Base-by-base conservation (phyloP, 139 green algal species). In the Pseudopediastrum boryanum region DNA sequence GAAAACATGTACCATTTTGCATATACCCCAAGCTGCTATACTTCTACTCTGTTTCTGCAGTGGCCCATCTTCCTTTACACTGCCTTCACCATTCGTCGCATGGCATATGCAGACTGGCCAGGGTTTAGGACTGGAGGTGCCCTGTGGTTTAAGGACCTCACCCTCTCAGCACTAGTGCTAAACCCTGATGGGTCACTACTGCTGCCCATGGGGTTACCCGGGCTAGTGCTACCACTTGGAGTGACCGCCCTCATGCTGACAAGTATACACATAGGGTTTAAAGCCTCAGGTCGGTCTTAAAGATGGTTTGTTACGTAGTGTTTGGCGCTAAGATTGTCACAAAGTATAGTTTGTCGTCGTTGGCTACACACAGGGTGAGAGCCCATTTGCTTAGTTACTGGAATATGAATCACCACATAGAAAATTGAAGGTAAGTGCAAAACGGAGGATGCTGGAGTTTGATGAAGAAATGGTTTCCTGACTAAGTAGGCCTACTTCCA, bases 121-220 rank as follows among this genome's bases (percentile, higher is more conserved):
- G 90, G 89, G 1, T 84, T 96, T n/a, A 36, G 44, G 16, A 68
- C 3, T 4, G 92, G 90, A 36, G 92, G 92, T 21, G 29, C 50
- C 5, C 78, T 91, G n/a, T 97, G 92, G 92, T 95, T 96, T 70
- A 56, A 59, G 5, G 89, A 97, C 85, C 86, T 97, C 39, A 93
- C 89, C 0, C 73, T 86, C 61, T 75, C 88, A 0, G 90, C 90
- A 3, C 16, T 84, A 13, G 46, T 75, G 42, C 8, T 71, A 13
- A 5, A 56, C 27, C 25, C 2, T 12, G 21, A 48, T 61, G 69
- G 8, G 5, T 59, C 21, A 2, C 7, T 69, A 36, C 69, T 35
- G 44, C 66, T 89, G 41, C 79, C 84, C 2, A 82, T 89, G 83
- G 83, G 90, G 41, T 68, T 81, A 3, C 61, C 54, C 2, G 91